Percentiles rank a stretch among this genome's conserved stretches.
Evolutionary conservation across 2,329 filamentous ascomycete species (phyloP).

Genomic region (Pseudogymnoascus sp.): DNA sequence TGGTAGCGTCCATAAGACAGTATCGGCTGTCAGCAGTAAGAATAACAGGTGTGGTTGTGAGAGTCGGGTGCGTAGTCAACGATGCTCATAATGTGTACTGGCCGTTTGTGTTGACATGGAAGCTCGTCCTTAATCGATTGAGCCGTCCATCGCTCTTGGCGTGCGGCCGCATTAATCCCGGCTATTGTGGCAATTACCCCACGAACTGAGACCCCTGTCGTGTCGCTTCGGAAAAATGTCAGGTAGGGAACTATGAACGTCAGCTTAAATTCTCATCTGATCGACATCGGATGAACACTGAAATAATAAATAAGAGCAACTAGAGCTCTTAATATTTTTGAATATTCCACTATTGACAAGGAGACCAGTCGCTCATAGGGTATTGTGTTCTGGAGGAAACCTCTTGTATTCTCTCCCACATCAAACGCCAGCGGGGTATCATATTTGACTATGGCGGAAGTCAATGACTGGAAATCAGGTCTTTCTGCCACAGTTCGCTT

Average conservation of each 20-base stretch:
- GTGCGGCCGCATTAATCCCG: constrained; percentile 4
- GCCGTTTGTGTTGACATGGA: constrained; percentile 5
- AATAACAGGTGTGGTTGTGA: background rate
- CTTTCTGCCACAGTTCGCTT: constrained; percentile 42
- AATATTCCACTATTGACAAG: background rate
- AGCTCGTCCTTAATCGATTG: background rate
- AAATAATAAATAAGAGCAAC: background rate
- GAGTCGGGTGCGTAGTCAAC: background rate
- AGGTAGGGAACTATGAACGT: background rate
- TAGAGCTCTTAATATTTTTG: background rate
- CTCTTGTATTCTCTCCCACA: background rate
- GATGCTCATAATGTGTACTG: background rate
- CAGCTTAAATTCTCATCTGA: background rate
- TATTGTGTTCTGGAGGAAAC: background rate
- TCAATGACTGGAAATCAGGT: constrained; percentile 23
- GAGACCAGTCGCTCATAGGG: background rate
- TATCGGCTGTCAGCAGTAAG: constrained; percentile 1
- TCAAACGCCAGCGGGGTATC: background rate
- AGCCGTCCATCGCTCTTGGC: background rate
- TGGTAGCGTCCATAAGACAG: constrained; percentile 2
- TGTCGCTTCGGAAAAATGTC: constrained; percentile 1
- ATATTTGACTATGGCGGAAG: constrained; percentile 18
- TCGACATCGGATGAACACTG: background rate
- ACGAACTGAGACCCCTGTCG: constrained; percentile 4
- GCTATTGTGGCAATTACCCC: background rate